Base-by-base conservation (phyloP, 495 filamentous ascomycete species). In the Lasiosphaeris hirsuta region DNA sequence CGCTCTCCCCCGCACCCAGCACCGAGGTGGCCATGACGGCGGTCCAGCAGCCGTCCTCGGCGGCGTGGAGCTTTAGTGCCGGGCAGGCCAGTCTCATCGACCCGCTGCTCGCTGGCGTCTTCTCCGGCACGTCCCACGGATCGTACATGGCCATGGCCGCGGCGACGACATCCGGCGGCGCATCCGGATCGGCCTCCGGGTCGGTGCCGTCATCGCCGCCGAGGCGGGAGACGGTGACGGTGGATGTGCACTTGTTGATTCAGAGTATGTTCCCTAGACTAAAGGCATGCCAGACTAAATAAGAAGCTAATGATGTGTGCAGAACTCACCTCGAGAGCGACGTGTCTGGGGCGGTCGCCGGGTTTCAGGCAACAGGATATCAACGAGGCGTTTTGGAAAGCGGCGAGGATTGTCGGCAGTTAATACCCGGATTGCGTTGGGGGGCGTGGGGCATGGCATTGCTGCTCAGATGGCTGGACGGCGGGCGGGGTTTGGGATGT, bases 291-390 rank as follows among this genome's bases (percentile, higher is more conserved):
- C n/a, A n/a, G n/a, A n/a, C n/a, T n/a, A n/a, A n/a, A n/a, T n/a
- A n/a, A n/a, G n/a, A n/a, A n/a, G 34, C 38, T 55, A 14, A 52
- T 44, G 40, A 1, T 38, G 2, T 18, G 7, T 19, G 17, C 15
- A 68, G 72, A 66, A 53, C 23, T 74, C n/a, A 62, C 59, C 1
- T 45, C 54, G 1, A 23, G 60, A 18, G 77, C 68, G 4, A 76
- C 83, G 0, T 89, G 86, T 69, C 72, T 89, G 0, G 86, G 86
- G 0, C 72, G 83, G 10, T 65, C 81, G 2, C 85, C 86, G 4
- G 86, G 86, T 1, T 84, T 85, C 45, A 76, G 77, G 38, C 75
- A 74, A 44, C 69, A 60, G 43, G 85, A 88, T 63, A 81, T 90
- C 7, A 82, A 87, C 58, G 61, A 52, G 17, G 78, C 86, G 34